These are phyloP conservation scores for Hortaea werneckii DNA, from an alignment of 2,329 filamentous ascomycete genomes.

Conservation along the genomic window DNA sequence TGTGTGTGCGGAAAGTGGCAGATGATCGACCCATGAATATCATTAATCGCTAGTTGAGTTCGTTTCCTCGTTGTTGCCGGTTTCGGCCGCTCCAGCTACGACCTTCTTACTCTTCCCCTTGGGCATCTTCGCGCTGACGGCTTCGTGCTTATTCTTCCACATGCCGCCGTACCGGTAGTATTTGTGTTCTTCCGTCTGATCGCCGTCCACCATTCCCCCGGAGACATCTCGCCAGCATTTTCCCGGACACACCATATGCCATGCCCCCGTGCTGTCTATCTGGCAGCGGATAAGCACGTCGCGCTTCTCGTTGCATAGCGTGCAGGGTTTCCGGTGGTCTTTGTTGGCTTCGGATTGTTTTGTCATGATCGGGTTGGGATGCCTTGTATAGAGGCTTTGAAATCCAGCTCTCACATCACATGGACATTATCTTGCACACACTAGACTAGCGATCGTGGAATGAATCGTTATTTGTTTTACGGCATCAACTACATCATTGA, in stretches of 20 bases:
- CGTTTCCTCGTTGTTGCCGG: no score
- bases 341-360: slow-evolving; percentile 1
- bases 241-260: slow-evolving; percentile 37
- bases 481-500: no score
- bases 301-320: slow-evolving; percentile 28
- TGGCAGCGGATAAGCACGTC: slow-evolving; percentile 35
- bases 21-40: no score
- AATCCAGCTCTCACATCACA: no score
- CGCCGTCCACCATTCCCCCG: slow-evolving; percentile 35
- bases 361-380: not conserved
- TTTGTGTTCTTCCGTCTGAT: slow-evolving; percentile 24
- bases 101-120: slow-evolving; percentile 12
- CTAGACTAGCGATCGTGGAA: no score
- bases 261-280: slow-evolving; percentile 29
- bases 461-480: no score
- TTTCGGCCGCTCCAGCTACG: not conserved
- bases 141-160: slow-evolving; percentile 37
- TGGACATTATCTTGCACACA: no score
- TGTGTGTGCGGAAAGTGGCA: no score
- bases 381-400: no score
- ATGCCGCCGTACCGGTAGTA: slow-evolving; percentile 29
- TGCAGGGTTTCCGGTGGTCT: slow-evolving; percentile 29
- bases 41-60: no score
- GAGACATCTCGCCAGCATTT: slow-evolving; percentile 34
- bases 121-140: slow-evolving; percentile 33